These are phyloP conservation scores for Amaranthus tricolor DNA, from an alignment of 179 eudicot genomes.

Conservation along the genomic window DNA sequence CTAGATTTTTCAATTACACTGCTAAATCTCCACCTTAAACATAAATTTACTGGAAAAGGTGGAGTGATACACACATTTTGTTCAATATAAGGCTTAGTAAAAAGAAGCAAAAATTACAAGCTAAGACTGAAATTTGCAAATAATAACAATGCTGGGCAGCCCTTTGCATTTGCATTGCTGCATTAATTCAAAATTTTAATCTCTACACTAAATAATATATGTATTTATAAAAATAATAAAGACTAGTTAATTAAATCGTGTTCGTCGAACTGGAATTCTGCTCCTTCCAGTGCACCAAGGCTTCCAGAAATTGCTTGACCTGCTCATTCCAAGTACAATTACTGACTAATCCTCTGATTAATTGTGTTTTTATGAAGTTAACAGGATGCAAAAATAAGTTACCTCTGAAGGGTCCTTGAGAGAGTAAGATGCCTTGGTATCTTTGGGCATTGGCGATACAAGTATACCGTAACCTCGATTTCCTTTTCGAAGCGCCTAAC, in stretches of 20 bases:
- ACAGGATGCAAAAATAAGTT: neutral
- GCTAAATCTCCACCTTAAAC: conserved; percentile 1
- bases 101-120: neutral
- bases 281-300: conserved; percentile 48
- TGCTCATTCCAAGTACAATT: conserved; percentile 18
- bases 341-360: neutral
- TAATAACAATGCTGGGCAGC: conserved; percentile 9
- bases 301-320: conserved; percentile 56
- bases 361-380: neutral
- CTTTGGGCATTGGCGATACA: conserved; percentile 62
- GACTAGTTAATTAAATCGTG: neutral
- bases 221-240: neutral
- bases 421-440: conserved; percentile 68
- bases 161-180: conserved; percentile 1
- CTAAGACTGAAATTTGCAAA: neutral
- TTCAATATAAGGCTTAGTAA: neutral
- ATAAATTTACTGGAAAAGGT: conserved; percentile 8
- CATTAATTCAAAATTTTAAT: conserved; percentile 3
- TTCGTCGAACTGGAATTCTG: conserved; percentile 16
- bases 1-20: neutral
- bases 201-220: neutral
- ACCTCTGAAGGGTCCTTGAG: conserved; percentile 82
- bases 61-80: neutral
- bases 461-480: conserved; percentile 73
- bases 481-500: conserved; percentile 53